Evolutionary conservation across 129 eudicot species (phyloP).

Genomic region (Flaveria trinervia): DNA sequence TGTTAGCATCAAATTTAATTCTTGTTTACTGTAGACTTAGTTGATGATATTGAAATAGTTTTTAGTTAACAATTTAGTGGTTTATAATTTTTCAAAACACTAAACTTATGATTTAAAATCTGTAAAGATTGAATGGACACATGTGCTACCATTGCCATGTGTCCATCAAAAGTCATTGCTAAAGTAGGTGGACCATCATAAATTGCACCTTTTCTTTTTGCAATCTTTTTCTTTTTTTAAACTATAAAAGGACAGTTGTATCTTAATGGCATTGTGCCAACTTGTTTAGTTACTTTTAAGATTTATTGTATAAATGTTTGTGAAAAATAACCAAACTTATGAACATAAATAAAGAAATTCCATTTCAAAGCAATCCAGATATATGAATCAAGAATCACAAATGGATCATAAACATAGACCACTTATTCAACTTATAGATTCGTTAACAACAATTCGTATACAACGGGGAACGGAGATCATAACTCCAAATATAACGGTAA

Average conservation of each 20-base stretch:
- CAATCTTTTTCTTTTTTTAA: constrained; percentile 21
- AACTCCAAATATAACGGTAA: constrained; percentile 29
- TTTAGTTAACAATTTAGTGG: neutral
- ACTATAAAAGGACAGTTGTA: neutral
- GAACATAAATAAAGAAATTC: neutral
- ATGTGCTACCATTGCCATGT: constrained; percentile 3
- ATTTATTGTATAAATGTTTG: neutral
- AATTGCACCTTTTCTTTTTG: constrained; percentile 14
- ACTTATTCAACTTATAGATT: constrained; percentile 34
- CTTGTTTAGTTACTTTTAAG: constrained; percentile 20
- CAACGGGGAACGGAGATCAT: constrained; percentile 15
- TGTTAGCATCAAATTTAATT: neutral
- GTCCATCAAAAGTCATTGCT: constrained; percentile 10
- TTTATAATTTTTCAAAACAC: neutral
- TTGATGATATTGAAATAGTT: neutral
- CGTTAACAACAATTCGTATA: constrained; percentile 21
- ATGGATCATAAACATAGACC: constrained; percentile 7
- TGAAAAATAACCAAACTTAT: neutral
- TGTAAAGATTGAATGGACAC: constrained; percentile 9
- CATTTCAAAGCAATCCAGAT: constrained; percentile 2
- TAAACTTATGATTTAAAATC: neutral
- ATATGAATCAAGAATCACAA: constrained; percentile 14
- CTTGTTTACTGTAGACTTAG: neutral
- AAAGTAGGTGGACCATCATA: constrained; percentile 29
- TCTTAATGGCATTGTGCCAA: neutral